phyloP scores from a whole-genome alignment of 139 green algal species.

The Ostreobium quekettii region DNA sequence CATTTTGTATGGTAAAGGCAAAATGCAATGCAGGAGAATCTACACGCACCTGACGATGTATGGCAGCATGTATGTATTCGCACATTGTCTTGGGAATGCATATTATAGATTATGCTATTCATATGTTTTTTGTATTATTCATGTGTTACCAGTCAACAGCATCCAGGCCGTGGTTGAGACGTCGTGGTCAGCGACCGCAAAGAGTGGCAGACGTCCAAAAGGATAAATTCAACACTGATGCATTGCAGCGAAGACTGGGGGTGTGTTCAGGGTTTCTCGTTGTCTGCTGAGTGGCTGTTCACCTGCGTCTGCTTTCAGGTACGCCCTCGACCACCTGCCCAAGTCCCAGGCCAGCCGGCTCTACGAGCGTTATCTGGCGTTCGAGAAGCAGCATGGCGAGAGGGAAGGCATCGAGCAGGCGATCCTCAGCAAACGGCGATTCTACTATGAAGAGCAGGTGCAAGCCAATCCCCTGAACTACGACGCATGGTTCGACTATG shows the following conservation, averaged over 20 bases:
- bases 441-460: constrained; percentile 86
- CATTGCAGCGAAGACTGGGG: background rate
- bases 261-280: constrained; percentile 22
- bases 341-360: constrained; percentile 47
- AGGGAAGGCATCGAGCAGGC: constrained; percentile 84
- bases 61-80: too few species aligned
- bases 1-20: too few species aligned
- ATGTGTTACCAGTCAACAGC: too few species aligned
- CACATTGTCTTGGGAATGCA: too few species aligned
- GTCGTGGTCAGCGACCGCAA: too few species aligned
- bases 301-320: constrained; percentile 28
- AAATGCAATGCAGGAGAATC: too few species aligned
- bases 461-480: constrained; percentile 80
- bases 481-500: constrained; percentile 93
- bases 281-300: constrained; percentile 37
- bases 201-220: too few species aligned
- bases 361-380: constrained; percentile 69
- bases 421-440: constrained; percentile 74
- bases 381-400: constrained; percentile 95
- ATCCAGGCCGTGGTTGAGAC: too few species aligned
- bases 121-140: too few species aligned
- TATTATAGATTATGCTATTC: too few species aligned
- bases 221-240: background rate
- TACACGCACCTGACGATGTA: too few species aligned
- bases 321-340: constrained; percentile 87